phyloP scores from a whole-genome alignment of 1,284 basidiomycete genomes.

The Fomes fomentarius region DNA sequence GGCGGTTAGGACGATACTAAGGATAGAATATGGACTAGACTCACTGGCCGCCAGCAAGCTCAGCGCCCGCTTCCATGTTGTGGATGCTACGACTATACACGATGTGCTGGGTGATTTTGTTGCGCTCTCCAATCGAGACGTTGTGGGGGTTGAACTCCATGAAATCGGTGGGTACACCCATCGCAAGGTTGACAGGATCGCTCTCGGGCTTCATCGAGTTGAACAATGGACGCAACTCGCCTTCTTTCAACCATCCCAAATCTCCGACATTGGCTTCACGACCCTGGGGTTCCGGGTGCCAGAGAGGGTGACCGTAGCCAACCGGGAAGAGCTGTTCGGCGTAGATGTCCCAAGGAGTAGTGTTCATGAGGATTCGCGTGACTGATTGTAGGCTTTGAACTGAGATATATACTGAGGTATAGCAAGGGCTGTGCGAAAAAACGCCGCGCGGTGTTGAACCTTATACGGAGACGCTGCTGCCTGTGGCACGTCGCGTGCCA shows the following conservation, averaged over 20 bases:
- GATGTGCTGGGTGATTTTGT: neutral
- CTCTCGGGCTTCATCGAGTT: slow-evolving; percentile 8
- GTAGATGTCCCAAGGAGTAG: no score
- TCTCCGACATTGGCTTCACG: slow-evolving; percentile 17
- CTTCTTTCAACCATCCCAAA: slow-evolving; percentile 17
- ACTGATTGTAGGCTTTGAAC: no score
- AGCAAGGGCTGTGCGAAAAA: no score
- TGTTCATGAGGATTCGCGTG: no score
- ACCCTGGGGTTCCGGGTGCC: slow-evolving; percentile 18
- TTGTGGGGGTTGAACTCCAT: neutral
- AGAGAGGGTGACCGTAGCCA: slow-evolving; percentile 25
- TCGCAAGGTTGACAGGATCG: neutral
- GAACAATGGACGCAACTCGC: slow-evolving; percentile 20
- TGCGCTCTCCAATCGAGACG: neutral
- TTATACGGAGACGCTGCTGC: no score
- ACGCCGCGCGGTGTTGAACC: no score
- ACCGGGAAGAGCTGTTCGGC: slow-evolving; percentile 13
- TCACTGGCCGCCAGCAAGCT: neutral
- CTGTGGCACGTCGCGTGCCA: no score
- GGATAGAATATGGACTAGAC: neutral
- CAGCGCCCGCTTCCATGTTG: neutral
- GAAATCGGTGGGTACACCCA: neutral
- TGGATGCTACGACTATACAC: neutral
- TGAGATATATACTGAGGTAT: no score
- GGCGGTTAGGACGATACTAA: no score